Conservation (phyloP, 208 protist species). For the Angomonas deanei region DNA sequence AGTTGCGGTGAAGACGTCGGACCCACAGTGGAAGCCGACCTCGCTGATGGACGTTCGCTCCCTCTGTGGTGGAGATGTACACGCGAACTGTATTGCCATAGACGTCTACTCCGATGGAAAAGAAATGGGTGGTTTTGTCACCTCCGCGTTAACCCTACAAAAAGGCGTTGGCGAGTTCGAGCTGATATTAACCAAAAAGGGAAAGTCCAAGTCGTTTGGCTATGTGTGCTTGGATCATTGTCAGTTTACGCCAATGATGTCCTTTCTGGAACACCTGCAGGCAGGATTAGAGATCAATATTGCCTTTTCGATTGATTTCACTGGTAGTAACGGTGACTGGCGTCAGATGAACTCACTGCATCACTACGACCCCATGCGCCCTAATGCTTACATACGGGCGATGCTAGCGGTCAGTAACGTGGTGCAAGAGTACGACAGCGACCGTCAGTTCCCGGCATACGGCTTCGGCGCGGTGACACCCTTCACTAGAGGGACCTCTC, state of each 20-base stretch:
- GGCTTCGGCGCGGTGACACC: slow-evolving; percentile 35
- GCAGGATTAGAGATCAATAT: slow-evolving; percentile 53
- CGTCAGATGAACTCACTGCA: slow-evolving; percentile 48
- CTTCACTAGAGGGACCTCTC: slow-evolving; percentile 24
- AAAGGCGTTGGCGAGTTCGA: slow-evolving; percentile 11
- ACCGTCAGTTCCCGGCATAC: slow-evolving; percentile 31
- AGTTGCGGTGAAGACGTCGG: slow-evolving; percentile 24
- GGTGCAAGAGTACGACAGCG: slow-evolving; percentile 42
- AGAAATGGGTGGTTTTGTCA: slow-evolving; percentile 15
- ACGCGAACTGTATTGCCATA: slow-evolving; percentile 19
- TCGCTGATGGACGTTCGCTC: neutral
- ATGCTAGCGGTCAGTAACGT: slow-evolving; percentile 33
- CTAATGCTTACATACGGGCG: slow-evolving; percentile 36
- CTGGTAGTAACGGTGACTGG: slow-evolving; percentile 46
- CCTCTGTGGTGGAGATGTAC: neutral
- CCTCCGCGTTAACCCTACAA: slow-evolving; percentile 11
- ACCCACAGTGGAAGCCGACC: slow-evolving; percentile 33
- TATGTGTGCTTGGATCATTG: slow-evolving; percentile 17
- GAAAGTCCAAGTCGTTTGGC: slow-evolving; percentile 22
- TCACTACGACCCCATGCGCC: slow-evolving; percentile 24
- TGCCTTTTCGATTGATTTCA: slow-evolving; percentile 74
- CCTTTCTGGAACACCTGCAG: slow-evolving; percentile 56
- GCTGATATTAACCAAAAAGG: slow-evolving; percentile 20
- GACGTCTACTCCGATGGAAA: slow-evolving; percentile 16
- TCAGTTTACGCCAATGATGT: slow-evolving; percentile 11